phyloP scores from a whole-genome alignment of 495 filamentous ascomycete species.

The Hapsidospora chrysogenum region DNA sequence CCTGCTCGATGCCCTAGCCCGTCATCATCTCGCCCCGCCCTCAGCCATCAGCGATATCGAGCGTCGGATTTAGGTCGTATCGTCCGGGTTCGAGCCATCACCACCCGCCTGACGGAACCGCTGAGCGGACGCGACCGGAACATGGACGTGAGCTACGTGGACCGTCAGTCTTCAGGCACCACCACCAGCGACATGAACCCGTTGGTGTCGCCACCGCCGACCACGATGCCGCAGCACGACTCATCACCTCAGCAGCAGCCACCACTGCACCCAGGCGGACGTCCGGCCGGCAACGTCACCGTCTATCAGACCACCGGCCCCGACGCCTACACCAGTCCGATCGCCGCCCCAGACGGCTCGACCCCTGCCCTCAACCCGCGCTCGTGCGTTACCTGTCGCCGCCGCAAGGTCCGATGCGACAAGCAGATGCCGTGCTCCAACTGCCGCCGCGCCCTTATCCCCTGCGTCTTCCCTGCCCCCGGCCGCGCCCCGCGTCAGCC shows the following conservation, averaged over 20 bases:
- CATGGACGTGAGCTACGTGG: no score
- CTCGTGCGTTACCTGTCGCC: conserved; percentile 71
- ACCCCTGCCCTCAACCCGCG: conserved; percentile 38
- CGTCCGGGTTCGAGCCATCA: no score
- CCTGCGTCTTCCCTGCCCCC: conserved; percentile 73
- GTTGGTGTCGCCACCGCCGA: background rate
- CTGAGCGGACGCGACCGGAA: no score
- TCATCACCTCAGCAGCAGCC: conserved; percentile 1
- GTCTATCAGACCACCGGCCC: conserved; percentile 1
- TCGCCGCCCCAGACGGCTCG: conserved; percentile 15
- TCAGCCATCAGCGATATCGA: no score
- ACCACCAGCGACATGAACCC: no score
- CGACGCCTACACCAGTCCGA: background rate
- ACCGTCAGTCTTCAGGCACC: no score
- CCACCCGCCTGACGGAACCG: no score
- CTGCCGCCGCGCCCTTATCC: conserved; percentile 58
- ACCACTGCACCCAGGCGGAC: background rate
- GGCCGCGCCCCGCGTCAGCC: conserved; percentile 61
- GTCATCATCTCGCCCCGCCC: no score
- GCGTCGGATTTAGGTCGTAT: no score
- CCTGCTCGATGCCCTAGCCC: no score
- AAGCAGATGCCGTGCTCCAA: conserved; percentile 73
- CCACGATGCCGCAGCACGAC: background rate
- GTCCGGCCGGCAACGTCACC: background rate
- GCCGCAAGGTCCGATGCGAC: conserved; percentile 78